Conservation (phyloP, 139 green algal genomes). For the Coelastrella sp. region DNA sequence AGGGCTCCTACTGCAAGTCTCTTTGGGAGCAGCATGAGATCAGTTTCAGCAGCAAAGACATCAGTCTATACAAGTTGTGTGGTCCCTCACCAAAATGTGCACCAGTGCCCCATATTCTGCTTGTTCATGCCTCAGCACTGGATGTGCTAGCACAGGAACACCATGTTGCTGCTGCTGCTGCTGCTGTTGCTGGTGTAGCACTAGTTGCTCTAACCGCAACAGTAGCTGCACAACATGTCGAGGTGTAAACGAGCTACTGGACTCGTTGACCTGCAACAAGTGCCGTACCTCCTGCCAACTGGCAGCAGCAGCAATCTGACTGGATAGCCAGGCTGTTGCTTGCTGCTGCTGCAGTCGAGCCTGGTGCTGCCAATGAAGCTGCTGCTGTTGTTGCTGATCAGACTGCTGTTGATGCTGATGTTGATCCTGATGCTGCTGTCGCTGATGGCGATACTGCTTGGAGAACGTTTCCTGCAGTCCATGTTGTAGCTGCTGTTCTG, state of each 20-base stretch:
- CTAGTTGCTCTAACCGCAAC: constrained; percentile 2
- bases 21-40: too few species aligned
- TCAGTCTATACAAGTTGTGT: too few species aligned
- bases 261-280: background rate
- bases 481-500: background rate
- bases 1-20: too few species aligned
- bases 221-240: constrained; percentile 15
- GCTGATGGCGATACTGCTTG: background rate
- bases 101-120: constrained; percentile 19
- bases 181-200: constrained; percentile 1
- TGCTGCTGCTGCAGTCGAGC: constrained; percentile 6
- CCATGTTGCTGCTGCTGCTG: background rate
- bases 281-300: background rate
- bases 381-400: constrained; percentile 11
- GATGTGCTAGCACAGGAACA: background rate
- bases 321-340: background rate
- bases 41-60: too few species aligned
- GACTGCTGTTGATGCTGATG: background rate
- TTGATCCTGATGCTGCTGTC: background rate
- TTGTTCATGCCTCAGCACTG: constrained; percentile 10
- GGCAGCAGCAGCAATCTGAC: background rate
- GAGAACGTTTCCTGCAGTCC: background rate
- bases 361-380: constrained; percentile 15
- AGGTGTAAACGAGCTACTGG: background rate
- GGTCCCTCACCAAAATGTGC: constrained; percentile 15